Conservation (phyloP, 139 green algal genomes). For the Haematococcus sp. region DNA sequence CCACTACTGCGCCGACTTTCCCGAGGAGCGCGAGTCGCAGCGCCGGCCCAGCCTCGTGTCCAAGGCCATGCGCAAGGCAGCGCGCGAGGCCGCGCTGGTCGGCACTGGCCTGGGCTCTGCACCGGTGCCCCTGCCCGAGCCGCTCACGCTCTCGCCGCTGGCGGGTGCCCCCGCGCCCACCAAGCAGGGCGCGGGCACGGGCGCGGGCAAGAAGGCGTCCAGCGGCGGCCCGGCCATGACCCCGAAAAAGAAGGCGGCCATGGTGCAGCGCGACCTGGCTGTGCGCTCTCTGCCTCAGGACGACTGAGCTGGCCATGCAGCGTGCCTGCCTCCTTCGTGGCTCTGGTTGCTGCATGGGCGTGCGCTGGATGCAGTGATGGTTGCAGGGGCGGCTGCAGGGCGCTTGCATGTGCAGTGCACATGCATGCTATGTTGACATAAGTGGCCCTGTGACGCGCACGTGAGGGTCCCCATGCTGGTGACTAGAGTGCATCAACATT, state of each 20-base stretch:
- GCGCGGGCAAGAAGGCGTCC: not conserved
- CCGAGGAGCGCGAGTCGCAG: conserved; percentile 31
- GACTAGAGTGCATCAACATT: too few species aligned
- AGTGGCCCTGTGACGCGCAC: too few species aligned
- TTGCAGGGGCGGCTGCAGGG: too few species aligned
- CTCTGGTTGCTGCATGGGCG: too few species aligned
- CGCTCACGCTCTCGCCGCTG: not conserved
- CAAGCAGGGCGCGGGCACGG: not conserved
- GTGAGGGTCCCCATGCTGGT: too few species aligned
- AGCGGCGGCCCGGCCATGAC: not conserved
- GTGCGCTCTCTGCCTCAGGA: conserved; percentile 20
- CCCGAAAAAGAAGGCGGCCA: not conserved
- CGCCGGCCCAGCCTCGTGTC: conserved; percentile 58
- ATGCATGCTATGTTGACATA: too few species aligned
- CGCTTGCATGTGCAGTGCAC: too few species aligned
- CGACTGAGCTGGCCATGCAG: not conserved
- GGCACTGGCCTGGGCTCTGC: conserved; percentile 28
- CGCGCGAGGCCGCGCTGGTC: conserved; percentile 29
- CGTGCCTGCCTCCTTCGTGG: too few species aligned
- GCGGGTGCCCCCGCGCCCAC: not conserved
- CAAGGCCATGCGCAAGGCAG: not conserved
- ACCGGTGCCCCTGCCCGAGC: not conserved
- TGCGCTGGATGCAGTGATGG: too few species aligned
- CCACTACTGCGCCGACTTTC: conserved; percentile 81
- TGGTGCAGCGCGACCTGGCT: conserved; percentile 18